phyloP scores from a whole-genome alignment of 306 rosid species.

The Cucumis hystrix region DNA sequence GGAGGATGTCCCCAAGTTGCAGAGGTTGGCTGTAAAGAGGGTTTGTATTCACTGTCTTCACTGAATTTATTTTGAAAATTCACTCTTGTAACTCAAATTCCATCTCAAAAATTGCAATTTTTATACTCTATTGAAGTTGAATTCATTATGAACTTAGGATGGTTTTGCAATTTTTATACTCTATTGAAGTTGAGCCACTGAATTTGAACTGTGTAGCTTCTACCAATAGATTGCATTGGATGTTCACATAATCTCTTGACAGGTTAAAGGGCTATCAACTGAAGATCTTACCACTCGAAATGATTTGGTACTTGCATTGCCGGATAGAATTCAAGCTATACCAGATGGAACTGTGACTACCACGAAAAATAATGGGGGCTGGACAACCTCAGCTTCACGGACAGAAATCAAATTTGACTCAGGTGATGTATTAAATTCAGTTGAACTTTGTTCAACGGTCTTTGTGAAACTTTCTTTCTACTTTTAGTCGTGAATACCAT shows the following conservation, averaged over 20 bases:
- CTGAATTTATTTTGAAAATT: background rate
- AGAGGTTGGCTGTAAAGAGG: conserved; percentile 82
- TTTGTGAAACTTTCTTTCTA: background rate
- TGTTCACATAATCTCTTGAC: conserved; percentile 6
- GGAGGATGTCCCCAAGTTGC: conserved; percentile 95
- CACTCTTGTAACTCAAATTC: background rate
- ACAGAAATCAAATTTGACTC: conserved; percentile 88
- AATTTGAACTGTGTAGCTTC: background rate
- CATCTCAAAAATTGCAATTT: background rate
- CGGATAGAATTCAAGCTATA: conserved; percentile 85
- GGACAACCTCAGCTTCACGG: conserved; percentile 80
- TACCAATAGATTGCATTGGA: background rate
- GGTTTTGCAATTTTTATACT: background rate
- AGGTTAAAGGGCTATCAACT: conserved; percentile 82
- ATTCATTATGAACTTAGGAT: background rate
- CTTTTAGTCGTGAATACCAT: background rate
- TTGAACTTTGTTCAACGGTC: background rate
- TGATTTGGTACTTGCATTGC: conserved; percentile 88
- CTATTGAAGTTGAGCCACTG: background rate
- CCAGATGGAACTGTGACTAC: conserved; percentile 88
- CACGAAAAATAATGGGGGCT: conserved; percentile 71
- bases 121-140: background rate
- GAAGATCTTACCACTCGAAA: conserved; percentile 95
- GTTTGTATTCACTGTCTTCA: conserved; percentile 18
- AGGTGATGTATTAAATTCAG: conserved; percentile 25